Conservation (phyloP, 78 protist species). For the Trichosphaerium sp. region DNA sequence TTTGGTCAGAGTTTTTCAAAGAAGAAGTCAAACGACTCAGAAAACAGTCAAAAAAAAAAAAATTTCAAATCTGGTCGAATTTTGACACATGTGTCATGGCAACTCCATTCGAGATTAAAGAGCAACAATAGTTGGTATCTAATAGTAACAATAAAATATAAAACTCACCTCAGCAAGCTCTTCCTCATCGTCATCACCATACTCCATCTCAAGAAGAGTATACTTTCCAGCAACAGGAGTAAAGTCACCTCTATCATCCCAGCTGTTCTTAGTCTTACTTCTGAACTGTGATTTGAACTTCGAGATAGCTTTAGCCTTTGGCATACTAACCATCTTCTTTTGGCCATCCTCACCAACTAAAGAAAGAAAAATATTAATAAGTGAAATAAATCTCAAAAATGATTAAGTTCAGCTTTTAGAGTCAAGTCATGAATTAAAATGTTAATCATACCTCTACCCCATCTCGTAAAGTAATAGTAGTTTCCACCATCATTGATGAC, state of each 20-base stretch:
- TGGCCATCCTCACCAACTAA: not conserved
- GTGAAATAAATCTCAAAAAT: too few species aligned
- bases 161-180: too few species aligned
- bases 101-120: too few species aligned
- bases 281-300: not conserved
- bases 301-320: not conserved
- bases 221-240: not conserved
- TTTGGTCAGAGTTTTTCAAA: too few species aligned
- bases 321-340: not conserved
- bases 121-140: too few species aligned
- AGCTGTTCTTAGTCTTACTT: not conserved
- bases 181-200: not conserved
- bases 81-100: not conserved
- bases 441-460: constrained; percentile 21
- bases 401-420: too few species aligned
- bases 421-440: not conserved
- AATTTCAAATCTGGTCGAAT: not conserved
- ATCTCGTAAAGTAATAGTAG: constrained; percentile 6
- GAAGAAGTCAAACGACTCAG: too few species aligned
- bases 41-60: too few species aligned
- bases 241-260: not conserved
- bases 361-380: too few species aligned
- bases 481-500: not conserved
- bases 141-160: too few species aligned
- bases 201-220: not conserved